A percentile compares a stretch with the other conserved stretches of the same genome.
phyloP scores from a whole-genome alignment of 495 filamentous ascomycete genomes.

The Hypoxylon lienhwacheense region DNA sequence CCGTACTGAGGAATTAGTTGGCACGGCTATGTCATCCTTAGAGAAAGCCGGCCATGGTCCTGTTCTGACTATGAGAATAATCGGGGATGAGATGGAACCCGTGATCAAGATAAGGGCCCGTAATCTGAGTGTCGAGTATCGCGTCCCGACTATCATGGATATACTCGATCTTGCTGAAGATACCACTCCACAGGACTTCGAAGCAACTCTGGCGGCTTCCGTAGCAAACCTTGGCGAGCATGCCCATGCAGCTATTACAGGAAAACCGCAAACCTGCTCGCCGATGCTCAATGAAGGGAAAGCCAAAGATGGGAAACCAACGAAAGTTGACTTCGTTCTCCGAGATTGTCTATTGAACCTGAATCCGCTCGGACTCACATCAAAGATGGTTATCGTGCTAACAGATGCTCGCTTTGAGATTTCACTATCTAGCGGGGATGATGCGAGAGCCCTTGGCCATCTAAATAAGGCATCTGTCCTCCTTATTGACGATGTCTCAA shows the following conservation, averaged over 20 bases:
- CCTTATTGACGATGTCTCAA: conserved; percentile 73
- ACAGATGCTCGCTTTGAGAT: conserved; percentile 72
- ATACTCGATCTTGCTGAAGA: conserved; percentile 69
- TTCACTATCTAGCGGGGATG: conserved; percentile 60
- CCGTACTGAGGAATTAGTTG: conserved; percentile 66
- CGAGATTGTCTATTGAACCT: conserved; percentile 81
- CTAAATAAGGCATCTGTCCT: conserved; percentile 79
- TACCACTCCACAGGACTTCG: conserved; percentile 70
- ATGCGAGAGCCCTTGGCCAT: conserved; percentile 62
- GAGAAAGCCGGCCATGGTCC: conserved; percentile 48
- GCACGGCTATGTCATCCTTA: conserved; percentile 44
- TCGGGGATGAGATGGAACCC: conserved; percentile 92
- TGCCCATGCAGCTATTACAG: conserved; percentile 48
- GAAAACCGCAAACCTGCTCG: conserved; percentile 25
- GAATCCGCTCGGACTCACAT: conserved; percentile 74
- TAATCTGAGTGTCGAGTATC: conserved; percentile 82
- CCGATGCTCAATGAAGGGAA: conserved; percentile 28
- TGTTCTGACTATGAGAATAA: conserved; percentile 65
- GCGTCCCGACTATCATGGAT: conserved; percentile 76
- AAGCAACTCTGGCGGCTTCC: conserved; percentile 74
- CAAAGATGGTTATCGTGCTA: conserved; percentile 75
- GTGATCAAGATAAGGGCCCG: conserved; percentile 83
- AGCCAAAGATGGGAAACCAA: conserved; percentile 41
- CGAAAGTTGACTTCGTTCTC: conserved; percentile 72
- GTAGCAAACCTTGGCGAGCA: conserved; percentile 74